Percentiles rank a stretch among this genome's conserved stretches.
These are phyloP conservation scores for Trichosporon inkin DNA, from an alignment of 1,284 basidiomycete genomes.

Conservation along the genomic window DNA sequence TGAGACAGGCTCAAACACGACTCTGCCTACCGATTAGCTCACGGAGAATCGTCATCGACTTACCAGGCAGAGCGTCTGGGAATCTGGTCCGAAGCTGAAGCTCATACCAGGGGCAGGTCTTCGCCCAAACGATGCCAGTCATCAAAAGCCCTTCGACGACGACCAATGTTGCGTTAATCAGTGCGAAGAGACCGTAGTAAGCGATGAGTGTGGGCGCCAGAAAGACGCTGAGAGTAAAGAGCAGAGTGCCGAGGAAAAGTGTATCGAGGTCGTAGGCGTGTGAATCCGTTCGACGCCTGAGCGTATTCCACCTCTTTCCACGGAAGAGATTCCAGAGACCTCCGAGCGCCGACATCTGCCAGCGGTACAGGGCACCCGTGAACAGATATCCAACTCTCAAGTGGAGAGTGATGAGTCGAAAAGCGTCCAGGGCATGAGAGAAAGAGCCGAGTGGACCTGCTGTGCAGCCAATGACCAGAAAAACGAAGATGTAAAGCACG, in stretches of 20 bases:
- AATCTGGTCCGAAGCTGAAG: background rate
- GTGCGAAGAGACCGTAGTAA: constrained; percentile 77
- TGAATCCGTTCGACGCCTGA: constrained; percentile 73
- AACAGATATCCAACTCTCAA: constrained; percentile 67
- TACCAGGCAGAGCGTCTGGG: background rate
- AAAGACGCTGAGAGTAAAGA: constrained; percentile 88
- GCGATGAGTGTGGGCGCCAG: constrained; percentile 83
- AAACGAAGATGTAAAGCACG: constrained; percentile 6
- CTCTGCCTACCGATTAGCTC: background rate
- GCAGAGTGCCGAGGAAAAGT: constrained; percentile 84
- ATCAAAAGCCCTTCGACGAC: background rate
- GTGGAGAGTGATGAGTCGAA: constrained; percentile 61
- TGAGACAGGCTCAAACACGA: background rate
- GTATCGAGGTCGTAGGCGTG: constrained; percentile 92
- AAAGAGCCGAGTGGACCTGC: constrained; percentile 20
- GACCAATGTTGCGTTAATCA: constrained; percentile 28
- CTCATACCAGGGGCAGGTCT: constrained; percentile 1
- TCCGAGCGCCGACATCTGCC: constrained; percentile 60
- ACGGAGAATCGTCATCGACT: background rate
- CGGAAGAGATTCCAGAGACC: constrained; percentile 92
- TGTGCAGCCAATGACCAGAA: constrained; percentile 14
- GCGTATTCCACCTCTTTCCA: constrained; percentile 79
- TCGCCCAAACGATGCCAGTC: background rate
- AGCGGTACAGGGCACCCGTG: constrained; percentile 62
- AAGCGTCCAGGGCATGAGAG: constrained; percentile 33